Conservation (phyloP, 306 rosid species). For the Echinosophora koreensis region DNA sequence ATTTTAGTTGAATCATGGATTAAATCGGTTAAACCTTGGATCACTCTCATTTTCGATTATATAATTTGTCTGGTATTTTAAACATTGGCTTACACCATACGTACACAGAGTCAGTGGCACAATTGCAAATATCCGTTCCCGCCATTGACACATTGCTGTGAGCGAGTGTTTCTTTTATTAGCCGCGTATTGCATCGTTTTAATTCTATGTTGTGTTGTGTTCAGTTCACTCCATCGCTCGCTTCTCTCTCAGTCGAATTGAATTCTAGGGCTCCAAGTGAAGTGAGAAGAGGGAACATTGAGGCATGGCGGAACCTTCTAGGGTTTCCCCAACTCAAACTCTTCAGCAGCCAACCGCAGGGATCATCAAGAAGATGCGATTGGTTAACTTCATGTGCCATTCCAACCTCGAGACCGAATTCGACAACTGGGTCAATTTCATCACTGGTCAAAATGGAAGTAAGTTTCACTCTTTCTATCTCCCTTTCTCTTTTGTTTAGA, state of each 20-base stretch:
- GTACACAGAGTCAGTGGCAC: background rate
- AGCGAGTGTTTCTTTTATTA: too few relatives aligned
- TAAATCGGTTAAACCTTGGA: too few relatives aligned
- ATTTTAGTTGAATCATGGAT: too few relatives aligned
- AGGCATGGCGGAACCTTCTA: conserved; percentile 53
- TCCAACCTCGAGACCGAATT: conserved; percentile 72
- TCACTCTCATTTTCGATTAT: too few relatives aligned
- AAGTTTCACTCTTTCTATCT: conserved; percentile 21
- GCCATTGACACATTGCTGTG: background rate
- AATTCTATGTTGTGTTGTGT: background rate
- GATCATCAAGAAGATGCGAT: conserved; percentile 65
- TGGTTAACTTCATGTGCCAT: conserved; percentile 98
- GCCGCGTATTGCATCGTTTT: too few relatives aligned
- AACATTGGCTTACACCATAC: too few relatives aligned
- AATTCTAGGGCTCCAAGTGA: conserved; percentile 27
- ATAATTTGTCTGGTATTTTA: too few relatives aligned
- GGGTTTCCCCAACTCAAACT: conserved; percentile 38
- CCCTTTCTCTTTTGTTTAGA: background rate
- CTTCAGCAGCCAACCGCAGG: conserved; percentile 62
- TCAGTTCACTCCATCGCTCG: background rate
- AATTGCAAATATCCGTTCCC: conserved; percentile 35
- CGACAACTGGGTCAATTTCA: conserved; percentile 76
- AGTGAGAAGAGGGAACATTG: background rate
- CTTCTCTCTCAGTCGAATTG: background rate
- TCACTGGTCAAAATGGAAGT: conserved; percentile 98